Conservation (phyloP, 441 rosid genomes). For the Croton setiger region DNA sequence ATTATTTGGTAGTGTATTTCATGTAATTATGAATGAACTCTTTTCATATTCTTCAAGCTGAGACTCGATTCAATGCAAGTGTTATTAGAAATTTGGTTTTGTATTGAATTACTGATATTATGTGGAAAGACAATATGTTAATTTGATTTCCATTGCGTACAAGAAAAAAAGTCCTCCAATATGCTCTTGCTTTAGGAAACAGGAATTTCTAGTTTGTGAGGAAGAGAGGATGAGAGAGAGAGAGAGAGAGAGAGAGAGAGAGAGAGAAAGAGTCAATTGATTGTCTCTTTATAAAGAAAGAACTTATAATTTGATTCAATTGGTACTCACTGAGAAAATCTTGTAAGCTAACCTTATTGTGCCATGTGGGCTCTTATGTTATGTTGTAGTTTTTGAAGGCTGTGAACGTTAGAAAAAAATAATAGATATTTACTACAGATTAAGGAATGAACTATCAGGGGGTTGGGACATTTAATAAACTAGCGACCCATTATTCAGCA, state of each 20-base stretch:
- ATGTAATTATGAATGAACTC: background rate
- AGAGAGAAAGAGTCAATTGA: background rate
- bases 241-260: too few relatives aligned
- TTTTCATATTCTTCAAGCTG: background rate
- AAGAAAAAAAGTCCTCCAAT: background rate
- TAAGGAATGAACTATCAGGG: background rate
- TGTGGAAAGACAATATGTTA: background rate
- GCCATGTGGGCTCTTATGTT: background rate
- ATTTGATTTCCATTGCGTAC: background rate
- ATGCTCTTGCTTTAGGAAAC: background rate
- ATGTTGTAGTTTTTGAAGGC: background rate
- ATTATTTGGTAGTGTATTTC: too few relatives aligned
- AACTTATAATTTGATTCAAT: conserved; percentile 7
- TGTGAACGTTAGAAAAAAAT: background rate
- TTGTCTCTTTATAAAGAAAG: background rate
- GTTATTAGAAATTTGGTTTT: background rate
- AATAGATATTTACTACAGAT: background rate
- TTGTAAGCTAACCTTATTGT: background rate
- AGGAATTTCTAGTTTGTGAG: conserved; percentile 2
- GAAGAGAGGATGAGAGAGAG: background rate
- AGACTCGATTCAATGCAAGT: background rate
- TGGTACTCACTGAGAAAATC: background rate
- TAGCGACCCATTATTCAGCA: background rate
- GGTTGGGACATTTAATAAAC: background rate
- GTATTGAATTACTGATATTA: background rate